Evolutionary conservation across 1,284 basidiomycete genomes (phyloP), one percentile per base, ranked within the genome.

Genomic region (Fistulinella staudtii): DNA sequence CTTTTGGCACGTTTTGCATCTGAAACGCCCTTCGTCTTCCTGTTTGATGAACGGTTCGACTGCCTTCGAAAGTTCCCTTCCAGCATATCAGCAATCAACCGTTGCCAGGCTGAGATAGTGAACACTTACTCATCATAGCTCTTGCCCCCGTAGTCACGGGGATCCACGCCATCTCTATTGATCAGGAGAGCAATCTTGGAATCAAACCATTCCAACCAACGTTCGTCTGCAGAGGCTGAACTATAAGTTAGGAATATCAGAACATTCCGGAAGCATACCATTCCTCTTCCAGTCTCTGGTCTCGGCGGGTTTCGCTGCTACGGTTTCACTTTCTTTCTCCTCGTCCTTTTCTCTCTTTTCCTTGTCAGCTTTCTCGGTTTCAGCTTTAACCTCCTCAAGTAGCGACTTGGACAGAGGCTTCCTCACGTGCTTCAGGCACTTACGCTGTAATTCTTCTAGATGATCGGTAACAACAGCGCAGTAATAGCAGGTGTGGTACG

Each of bases 1-100:
- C 71, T 97, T 97, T 66, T 83, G 82, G 66, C 93, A 97, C 39
- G 85, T 86, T 71, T 91, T 93, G 73, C 93, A 97, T 53, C 94
- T 78, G 71, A 90, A 96, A 64, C 95, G 96, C 57, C 86, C 89
- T 66, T 93, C 89, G 51, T 94, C 93, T 67, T 97, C 94, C 64
- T 93, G 88, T 68, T 93, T 94, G 63, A 96, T 80, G 61, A 79
- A 76, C 2, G 80, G 82, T 50, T 87, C 86, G 18, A 82, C 82
- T 20, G 80, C 79, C 59, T 83, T 89, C 43, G 79, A 76, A 34
- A 93, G 72, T 64, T 94, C 92, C 57, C 91, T 93, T 57, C 7
- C 46, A 28, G 8, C 27, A 39, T 39, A 50, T 50, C 28, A 60
- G 39, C 21, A 41, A 37, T 20, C 40, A 33, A 40, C 43, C 37